phyloP scores from a whole-genome alignment of 2,329 filamentous ascomycete genomes.

The Westerdykella aurantiaca region DNA sequence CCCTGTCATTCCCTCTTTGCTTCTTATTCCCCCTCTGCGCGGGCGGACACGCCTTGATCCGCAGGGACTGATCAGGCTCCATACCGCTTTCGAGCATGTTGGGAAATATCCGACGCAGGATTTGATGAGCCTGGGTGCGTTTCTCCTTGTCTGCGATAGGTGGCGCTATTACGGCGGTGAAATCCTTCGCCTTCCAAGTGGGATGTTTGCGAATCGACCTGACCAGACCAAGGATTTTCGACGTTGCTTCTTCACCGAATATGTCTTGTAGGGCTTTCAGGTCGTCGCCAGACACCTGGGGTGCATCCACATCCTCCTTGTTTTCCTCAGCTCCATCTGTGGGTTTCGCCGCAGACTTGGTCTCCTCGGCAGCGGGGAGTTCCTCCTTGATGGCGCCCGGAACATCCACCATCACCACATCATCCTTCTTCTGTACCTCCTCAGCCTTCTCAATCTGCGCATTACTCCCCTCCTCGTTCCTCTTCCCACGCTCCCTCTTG shows the following conservation, averaged over 20 bases:
- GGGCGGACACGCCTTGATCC: conserved; percentile 47
- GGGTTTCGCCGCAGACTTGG: background rate
- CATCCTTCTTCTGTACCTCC: conserved; percentile 3
- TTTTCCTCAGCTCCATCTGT: background rate
- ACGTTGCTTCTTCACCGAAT: conserved; percentile 49
- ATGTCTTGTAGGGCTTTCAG: conserved; percentile 35
- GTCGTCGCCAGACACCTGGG: conserved; percentile 36
- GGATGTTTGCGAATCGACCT: conserved; percentile 49
- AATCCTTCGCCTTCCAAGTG: conserved; percentile 50
- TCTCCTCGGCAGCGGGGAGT: background rate
- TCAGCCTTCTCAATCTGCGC: conserved; percentile 5
- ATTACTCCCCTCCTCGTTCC: conserved; percentile 16
- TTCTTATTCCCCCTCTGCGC: conserved; percentile 32
- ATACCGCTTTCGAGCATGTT: conserved; percentile 73
- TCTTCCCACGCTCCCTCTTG: conserved; percentile 16
- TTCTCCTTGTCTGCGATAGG: conserved; percentile 55
- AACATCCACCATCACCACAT: background rate
- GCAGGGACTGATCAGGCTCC: conserved; percentile 61
- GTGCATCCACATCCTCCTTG: background rate
- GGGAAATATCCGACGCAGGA: conserved; percentile 72
- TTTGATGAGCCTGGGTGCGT: conserved; percentile 59
- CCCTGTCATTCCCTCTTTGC: conserved; percentile 13
- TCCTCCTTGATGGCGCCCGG: background rate
- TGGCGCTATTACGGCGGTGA: conserved; percentile 49
- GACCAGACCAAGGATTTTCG: conserved; percentile 52